Evolutionary conservation across 225 moss, liverwort and hornwort genomes (phyloP).

Genomic region (Polytrichum formosum): DNA sequence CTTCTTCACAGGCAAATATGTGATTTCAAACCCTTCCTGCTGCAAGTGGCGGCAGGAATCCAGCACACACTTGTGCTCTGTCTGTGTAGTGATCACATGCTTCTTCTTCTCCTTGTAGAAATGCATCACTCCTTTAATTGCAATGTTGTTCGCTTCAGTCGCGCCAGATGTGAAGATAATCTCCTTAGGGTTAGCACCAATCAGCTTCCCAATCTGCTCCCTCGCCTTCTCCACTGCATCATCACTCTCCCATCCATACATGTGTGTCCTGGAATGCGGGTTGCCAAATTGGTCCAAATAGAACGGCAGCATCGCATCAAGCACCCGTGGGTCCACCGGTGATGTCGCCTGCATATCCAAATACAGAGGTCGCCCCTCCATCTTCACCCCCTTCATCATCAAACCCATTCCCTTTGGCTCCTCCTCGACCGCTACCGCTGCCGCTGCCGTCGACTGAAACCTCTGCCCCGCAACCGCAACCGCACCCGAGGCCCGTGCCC

Average conservation of each 20-base stretch:
- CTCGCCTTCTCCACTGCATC: conserved; percentile 85
- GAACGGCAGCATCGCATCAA: conserved; percentile 89
- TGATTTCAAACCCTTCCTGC: conserved; percentile 92
- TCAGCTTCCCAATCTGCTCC: conserved; percentile 70
- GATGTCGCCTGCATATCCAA: conserved; percentile 99
- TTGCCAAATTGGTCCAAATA: conserved; percentile 91
- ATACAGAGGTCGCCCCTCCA: conserved; percentile 93
- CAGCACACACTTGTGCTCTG: conserved; percentile 96
- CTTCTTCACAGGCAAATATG: conserved; percentile 83
- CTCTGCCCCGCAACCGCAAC: background rate
- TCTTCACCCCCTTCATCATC: conserved; percentile 86
- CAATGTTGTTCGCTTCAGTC: conserved; percentile 89
- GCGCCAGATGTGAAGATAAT: conserved; percentile 98
- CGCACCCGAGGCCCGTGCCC: conserved; percentile 2
- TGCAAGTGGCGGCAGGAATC: conserved; percentile 94
- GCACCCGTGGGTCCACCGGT: conserved; percentile 92
- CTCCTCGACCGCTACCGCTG: background rate
- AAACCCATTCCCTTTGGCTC: background rate
- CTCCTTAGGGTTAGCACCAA: conserved; percentile 84
- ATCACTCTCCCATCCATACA: conserved; percentile 97
- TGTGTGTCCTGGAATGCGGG: conserved; percentile 90
- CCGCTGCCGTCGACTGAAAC: conserved; percentile 1
- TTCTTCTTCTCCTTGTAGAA: conserved; percentile 97
- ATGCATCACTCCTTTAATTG: conserved; percentile 86
- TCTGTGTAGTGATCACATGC: conserved; percentile 93